Evolutionary conservation across 441 rosid species (phyloP), one percentile per base, ranked within the genome.

Genomic region (Raphanus hybrid): DNA sequence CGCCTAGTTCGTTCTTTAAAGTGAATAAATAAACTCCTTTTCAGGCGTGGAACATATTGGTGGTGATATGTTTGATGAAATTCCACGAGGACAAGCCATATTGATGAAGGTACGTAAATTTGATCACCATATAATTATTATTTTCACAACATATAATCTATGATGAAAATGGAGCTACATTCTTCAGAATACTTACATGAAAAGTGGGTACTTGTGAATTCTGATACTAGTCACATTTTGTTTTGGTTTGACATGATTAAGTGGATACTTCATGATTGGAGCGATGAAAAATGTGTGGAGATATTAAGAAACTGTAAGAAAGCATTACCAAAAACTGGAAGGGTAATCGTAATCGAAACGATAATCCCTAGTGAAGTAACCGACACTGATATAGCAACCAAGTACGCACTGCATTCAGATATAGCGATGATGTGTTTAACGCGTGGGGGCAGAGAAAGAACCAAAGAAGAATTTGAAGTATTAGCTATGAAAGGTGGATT

Each of bases 261-360:
- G 76, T 73, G 76, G 69, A 20, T 63, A 34, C 50, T 73, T 63
- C 66, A 66, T 66, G 15, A 74, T 11, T 74, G 71, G 78, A 66
- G 32, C 43, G 66, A 66, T 27, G 72, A 74, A 27, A 3, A 57
- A 3, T 73, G 70, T 14, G 64, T 73, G 55, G 55, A 73, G 18
- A 64, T 73, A 54, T 27, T 73, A 6, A 73, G 41, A 9, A 73
- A 54, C 1, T 37, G 77, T 10, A 73, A 73, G 16, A 64, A 64
- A 54, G 77, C 67, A 9, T 5, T 71, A 9, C 60, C 32, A 1
- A 1, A 43, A 71, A 58, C 14, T 37, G 74, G 65, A n/a, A 70
- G 10, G 15, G 4, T 71, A 10, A 15, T 60, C 4, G 26, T 43
- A 43, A 27, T 60, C 9, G 68, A 71, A 3, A 61, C 8, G 50